These are phyloP conservation scores for Fusarium palustre DNA, from an alignment of 2,329 filamentous ascomycete genomes.

Conservation along the genomic window DNA sequence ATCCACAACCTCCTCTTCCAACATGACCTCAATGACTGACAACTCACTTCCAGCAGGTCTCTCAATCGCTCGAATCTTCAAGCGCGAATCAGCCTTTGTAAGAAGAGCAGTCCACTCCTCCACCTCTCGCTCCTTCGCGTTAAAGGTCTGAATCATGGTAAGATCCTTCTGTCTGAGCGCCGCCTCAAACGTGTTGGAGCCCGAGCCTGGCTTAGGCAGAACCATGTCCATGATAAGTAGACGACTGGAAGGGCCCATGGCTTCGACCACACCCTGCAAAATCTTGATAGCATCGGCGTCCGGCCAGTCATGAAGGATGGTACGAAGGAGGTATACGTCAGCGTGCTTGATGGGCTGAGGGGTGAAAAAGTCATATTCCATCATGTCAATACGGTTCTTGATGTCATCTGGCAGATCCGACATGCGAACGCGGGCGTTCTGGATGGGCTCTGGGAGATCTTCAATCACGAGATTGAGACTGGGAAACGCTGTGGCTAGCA, in stretches of 20 bases:
- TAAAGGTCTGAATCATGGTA: conserved; percentile 42
- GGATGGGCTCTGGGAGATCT: conserved; percentile 43
- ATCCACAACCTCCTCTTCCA: not conserved
- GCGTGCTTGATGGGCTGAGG: conserved; percentile 47
- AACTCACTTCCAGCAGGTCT: conserved; percentile 29
- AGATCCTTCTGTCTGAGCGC: conserved; percentile 33
- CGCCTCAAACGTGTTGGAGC: conserved; percentile 9
- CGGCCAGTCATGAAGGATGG: conserved; percentile 53
- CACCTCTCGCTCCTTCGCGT: conserved; percentile 24
- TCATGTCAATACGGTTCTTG: conserved; percentile 39
- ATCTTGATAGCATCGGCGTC: conserved; percentile 51
- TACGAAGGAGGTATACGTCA: conserved; percentile 50
- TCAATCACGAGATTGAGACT: conserved; percentile 53
- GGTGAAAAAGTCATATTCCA: conserved; percentile 51
- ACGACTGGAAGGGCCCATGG: conserved; percentile 7
- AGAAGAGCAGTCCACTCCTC: conserved; percentile 30
- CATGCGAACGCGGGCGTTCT: conserved; percentile 18
- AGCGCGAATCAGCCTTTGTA: conserved; percentile 1
- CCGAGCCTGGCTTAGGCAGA: conserved; percentile 27
- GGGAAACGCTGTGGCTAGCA: conserved; percentile 49
- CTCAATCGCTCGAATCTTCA: conserved; percentile 22
- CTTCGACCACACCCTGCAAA: conserved; percentile 28
- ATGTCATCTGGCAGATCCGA: conserved; percentile 37
- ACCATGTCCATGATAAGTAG: conserved; percentile 43
- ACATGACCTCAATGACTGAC: conserved; percentile 23